A percentile compares a stretch with the other conserved stretches of the same genome.
Evolutionary conservation across 2,329 filamentous ascomycete species (phyloP).

Genomic region (Aspergillus vadensis): DNA sequence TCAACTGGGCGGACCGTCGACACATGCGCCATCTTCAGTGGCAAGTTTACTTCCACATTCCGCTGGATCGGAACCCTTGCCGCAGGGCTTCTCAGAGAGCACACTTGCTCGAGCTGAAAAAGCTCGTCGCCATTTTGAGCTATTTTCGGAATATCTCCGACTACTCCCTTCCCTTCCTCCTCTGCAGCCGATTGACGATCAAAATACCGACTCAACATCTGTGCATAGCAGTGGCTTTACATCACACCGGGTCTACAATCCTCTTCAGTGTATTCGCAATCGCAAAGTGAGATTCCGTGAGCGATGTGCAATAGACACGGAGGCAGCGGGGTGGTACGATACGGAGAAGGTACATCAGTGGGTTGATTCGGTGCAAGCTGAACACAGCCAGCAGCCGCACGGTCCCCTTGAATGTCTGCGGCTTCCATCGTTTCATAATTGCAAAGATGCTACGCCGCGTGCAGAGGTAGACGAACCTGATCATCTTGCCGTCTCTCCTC

Average conservation of each 20-base stretch:
- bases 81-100: constrained; percentile 67
- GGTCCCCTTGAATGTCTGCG: constrained; percentile 48
- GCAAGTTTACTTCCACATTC: constrained; percentile 33
- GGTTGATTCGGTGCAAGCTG: constrained; percentile 69
- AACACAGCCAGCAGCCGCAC: constrained; percentile 46
- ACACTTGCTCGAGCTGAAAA: constrained; percentile 82
- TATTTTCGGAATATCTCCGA: constrained; percentile 80
- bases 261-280: constrained; percentile 89
- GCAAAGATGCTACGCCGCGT: constrained; percentile 17
- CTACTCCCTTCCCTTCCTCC: constrained; percentile 78
- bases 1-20: constrained; percentile 12
- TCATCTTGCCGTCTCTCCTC: constrained; percentile 34
- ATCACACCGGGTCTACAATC: constrained; percentile 78
- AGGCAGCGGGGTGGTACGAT: constrained; percentile 76
- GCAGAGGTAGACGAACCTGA: constrained; percentile 30
- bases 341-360: constrained; percentile 70
- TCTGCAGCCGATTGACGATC: constrained; percentile 14
- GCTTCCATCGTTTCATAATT: constrained; percentile 46
- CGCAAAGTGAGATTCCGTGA: constrained; percentile 80
- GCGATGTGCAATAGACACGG: constrained; percentile 71
- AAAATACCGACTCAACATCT: constrained; percentile 19
- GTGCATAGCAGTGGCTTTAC: constrained; percentile 39
- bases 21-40: constrained; percentile 24
- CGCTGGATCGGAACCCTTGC: constrained; percentile 36
- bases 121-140: constrained; percentile 80